Base-by-base conservation (phyloP, 2,329 filamentous ascomycete genomes). In the Fusarium luffae region DNA sequence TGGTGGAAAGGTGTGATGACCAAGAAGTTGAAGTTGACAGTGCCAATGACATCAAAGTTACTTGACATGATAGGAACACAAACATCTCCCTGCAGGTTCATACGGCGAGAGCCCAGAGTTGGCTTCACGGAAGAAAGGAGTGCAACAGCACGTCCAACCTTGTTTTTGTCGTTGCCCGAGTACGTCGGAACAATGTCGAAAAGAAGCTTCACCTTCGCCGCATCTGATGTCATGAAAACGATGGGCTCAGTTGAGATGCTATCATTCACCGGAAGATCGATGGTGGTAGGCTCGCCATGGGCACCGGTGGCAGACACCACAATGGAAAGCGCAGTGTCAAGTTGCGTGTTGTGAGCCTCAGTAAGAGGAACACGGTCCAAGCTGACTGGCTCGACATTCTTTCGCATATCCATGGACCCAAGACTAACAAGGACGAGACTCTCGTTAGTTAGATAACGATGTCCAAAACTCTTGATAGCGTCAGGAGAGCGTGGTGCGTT, bases 131-230 rank as follows among this genome's bases (percentile, higher is more conserved):
- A 93, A 2, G 93, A 97, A 3, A 99, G 85, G 48, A 98, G 83
- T 2, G 96, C 95, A 25, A 97, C 94, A 23, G 89, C 96, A 41
- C 96, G 91, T 4, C 95, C 96, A 61, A 99, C 90, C 76, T 97
- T 92, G 78, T 93, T 89, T 75, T 97, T 93, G 70, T 96, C 86
- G 73, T 92, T 92, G 7, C 95, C 96, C 42, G 95, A 92, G 80
- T 98, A 98, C 0, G 96, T 99, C 3, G 95, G 96, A 3, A 98
- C 90, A 71, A 99, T 93, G 74, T 99, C 96, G 74, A 99, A 99
- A 54, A 97, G 84, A 12, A 99, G 83, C 78, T 95, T 97, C 63
- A 98, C 94, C 75, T 93, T 93, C 28, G 87, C 85, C 1, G 90
- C 85, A 76, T 98, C 93, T 2, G 81, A 85, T 0, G 95, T 91